Evolutionary conservation across 208 protist species (phyloP).

Genomic region (Trichomonas tenax): DNA sequence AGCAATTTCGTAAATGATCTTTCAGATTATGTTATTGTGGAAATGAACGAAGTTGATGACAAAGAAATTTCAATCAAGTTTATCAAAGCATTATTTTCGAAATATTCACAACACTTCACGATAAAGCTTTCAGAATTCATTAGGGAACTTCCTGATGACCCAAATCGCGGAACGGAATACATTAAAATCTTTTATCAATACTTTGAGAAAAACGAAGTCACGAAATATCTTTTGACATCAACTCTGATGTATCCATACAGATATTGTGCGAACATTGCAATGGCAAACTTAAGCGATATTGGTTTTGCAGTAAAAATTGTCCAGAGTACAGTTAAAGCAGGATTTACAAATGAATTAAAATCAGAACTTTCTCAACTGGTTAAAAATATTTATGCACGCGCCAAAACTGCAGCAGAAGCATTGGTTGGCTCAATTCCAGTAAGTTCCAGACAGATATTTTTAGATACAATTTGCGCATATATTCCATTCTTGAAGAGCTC

Average conservation of each 20-base stretch:
- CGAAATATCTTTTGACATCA: background rate
- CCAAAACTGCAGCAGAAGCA: background rate
- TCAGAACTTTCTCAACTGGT: background rate
- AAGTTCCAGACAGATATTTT: background rate
- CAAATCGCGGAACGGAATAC: background rate
- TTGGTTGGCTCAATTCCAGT: background rate
- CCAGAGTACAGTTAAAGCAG: background rate
- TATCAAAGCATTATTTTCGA: background rate
- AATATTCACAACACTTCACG: background rate
- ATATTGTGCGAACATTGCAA: background rate
- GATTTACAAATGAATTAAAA: background rate
- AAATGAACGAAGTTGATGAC: background rate
- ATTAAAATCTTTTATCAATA: background rate
- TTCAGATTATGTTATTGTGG: background rate
- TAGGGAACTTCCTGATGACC: background rate
- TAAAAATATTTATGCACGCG: background rate
- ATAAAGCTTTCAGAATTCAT: background rate
- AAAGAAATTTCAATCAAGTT: background rate
- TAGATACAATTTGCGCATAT: background rate
- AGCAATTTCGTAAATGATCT: background rate
- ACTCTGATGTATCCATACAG: background rate
- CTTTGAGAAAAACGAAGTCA: background rate
- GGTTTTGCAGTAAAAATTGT: background rate
- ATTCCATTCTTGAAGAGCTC: background rate
- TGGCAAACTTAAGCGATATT: background rate